phyloP scores from a whole-genome alignment of 371 early-diverging fungal genomes.

The Mortierella sp. region DNA sequence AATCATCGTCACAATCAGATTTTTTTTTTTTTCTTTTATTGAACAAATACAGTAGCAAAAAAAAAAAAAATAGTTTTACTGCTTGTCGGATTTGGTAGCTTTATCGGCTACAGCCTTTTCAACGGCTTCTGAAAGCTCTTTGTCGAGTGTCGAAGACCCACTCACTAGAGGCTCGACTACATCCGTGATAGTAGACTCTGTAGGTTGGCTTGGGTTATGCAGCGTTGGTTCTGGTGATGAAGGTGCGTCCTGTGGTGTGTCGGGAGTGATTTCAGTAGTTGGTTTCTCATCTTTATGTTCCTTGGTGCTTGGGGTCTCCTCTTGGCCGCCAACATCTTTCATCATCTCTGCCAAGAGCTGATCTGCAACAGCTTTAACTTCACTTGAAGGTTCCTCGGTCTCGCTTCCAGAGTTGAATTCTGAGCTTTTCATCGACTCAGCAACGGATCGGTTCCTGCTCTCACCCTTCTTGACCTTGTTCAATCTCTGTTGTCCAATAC shows the following conservation, averaged over 20 bases:
- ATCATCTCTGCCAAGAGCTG: slow-evolving; percentile 52
- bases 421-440: slow-evolving; percentile 26
- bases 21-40: no score
- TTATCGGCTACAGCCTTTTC: slow-evolving; percentile 46
- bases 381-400: slow-evolving; percentile 36
- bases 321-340: slow-evolving; percentile 44
- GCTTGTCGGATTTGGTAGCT: slow-evolving; percentile 36
- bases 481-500: slow-evolving; percentile 49
- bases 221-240: slow-evolving; percentile 24
- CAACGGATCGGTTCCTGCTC: slow-evolving; percentile 51
- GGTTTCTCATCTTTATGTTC: not conserved
- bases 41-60: no score
- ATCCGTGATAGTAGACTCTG: slow-evolving; percentile 36
- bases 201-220: slow-evolving; percentile 35
- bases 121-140: slow-evolving; percentile 41
- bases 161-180: slow-evolving; percentile 37
- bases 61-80: no score
- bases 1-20: not conserved
- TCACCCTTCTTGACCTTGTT: slow-evolving; percentile 51
- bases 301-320: slow-evolving; percentile 24
- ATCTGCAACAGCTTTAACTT: slow-evolving; percentile 52
- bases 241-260: slow-evolving; percentile 9
- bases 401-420: slow-evolving; percentile 9
- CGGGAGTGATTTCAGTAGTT: not conserved
- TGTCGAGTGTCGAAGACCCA: slow-evolving; percentile 35